Conservation (phyloP, 169 alveolate genomes). For the Babesia bigemina region DNA sequence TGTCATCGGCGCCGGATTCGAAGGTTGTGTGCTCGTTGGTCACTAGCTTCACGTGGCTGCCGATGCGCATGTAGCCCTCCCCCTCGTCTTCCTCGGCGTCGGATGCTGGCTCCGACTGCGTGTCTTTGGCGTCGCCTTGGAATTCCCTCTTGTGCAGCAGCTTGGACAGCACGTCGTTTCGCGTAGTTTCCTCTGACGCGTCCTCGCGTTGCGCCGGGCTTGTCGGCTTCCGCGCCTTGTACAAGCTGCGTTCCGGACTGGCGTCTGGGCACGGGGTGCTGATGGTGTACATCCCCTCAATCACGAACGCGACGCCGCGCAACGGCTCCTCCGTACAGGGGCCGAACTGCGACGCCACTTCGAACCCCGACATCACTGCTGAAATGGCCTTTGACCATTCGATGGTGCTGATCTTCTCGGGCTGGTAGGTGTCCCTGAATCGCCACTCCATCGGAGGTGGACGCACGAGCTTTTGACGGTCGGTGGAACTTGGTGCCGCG, state of each 20-base stretch:
- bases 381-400: slow-evolving; percentile 49
- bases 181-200: background rate
- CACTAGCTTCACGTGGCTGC: background rate
- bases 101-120: background rate
- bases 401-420: slow-evolving; percentile 27
- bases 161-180: background rate
- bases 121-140: background rate
- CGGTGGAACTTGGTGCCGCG: background rate
- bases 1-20: slow-evolving; percentile 24
- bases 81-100: background rate
- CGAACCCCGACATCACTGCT: slow-evolving; percentile 87
- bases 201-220: background rate
- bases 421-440: slow-evolving; percentile 50
- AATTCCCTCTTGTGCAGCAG: background rate
- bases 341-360: slow-evolving; percentile 91
- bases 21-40: slow-evolving; percentile 12
- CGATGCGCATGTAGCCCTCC: background rate
- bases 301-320: slow-evolving; percentile 70
- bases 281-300: slow-evolving; percentile 39
- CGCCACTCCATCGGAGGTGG: slow-evolving; percentile 56
- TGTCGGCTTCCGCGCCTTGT: background rate
- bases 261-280: background rate
- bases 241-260: background rate
- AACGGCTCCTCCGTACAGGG: slow-evolving; percentile 95
- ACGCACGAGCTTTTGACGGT: slow-evolving; percentile 5